phyloP scores from a whole-genome alignment of 805 yeast genomes.

The Debaryomyces castellii region DNA sequence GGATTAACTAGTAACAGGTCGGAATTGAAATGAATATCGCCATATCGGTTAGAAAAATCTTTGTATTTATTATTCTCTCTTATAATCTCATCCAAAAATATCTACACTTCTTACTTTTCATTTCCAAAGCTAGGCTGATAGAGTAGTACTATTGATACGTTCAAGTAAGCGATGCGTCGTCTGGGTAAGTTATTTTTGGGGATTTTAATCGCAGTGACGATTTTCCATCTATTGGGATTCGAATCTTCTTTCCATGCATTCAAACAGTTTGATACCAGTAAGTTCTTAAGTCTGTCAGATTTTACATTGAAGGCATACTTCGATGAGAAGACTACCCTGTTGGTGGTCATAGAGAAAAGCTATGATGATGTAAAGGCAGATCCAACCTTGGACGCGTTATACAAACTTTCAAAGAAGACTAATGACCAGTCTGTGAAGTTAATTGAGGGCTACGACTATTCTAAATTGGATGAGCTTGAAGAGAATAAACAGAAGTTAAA shows the following conservation, averaged over 20 bases:
- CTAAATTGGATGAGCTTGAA: slow-evolving; percentile 3
- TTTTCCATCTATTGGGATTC: neutral
- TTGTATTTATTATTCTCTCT: neutral
- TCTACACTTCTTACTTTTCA: no score
- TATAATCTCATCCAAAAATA: neutral
- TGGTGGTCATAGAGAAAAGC: neutral
- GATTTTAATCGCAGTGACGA: neutral
- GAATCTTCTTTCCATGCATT: neutral
- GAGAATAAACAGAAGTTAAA: neutral
- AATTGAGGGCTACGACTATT: slow-evolving; percentile 19
- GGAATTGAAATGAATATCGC: neutral
- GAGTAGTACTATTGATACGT: neutral
- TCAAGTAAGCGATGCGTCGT: neutral
- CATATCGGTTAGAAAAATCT: neutral
- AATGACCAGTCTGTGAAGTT: slow-evolving; percentile 6
- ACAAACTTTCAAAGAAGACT: slow-evolving; percentile 3
- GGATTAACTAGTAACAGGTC: neutral
- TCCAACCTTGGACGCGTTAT: neutral
- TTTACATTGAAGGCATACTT: neutral
- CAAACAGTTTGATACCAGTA: neutral
- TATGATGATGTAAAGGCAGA: neutral
- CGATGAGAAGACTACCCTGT: neutral
- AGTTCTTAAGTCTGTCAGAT: neutral
- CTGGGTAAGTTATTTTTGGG: neutral
- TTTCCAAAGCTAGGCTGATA: no score